These are phyloP conservation scores for Monilinia fructicola DNA, from an alignment of 2,329 filamentous ascomycete genomes.

Conservation along the genomic window DNA sequence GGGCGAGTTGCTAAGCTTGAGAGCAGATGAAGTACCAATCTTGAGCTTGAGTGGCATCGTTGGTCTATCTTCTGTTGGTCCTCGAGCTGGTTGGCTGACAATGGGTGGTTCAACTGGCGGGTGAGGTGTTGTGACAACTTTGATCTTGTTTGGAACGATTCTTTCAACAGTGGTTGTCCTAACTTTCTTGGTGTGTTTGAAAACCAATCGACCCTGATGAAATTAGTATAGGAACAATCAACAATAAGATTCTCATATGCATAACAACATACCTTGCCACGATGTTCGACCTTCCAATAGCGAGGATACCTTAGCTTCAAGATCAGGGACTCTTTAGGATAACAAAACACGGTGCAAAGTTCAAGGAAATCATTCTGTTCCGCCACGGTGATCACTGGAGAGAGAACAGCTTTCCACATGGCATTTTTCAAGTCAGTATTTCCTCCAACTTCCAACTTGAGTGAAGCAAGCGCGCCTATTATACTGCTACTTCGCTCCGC, in stretches of 20 bases:
- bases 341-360: slow-evolving; percentile 52
- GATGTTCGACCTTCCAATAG: slow-evolving; percentile 46
- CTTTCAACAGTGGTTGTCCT: slow-evolving; percentile 30
- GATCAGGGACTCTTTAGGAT: slow-evolving; percentile 48
- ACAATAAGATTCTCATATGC: not conserved
- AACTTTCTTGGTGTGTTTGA: slow-evolving; percentile 37
- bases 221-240: slow-evolving; percentile 21
- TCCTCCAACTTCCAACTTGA: slow-evolving; percentile 50
- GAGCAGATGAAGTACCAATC: slow-evolving; percentile 7
- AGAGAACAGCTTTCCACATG: slow-evolving; percentile 52
- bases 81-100: not conserved
- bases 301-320: slow-evolving; percentile 50
- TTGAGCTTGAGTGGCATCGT: slow-evolving; percentile 20
- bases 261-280: slow-evolving; percentile 41
- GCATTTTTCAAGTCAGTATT: slow-evolving; percentile 48
- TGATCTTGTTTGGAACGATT: slow-evolving; percentile 9
- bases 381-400: slow-evolving; percentile 47
- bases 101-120: slow-evolving; percentile 12
- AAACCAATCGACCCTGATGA: slow-evolving; percentile 36
- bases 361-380: slow-evolving; percentile 54
- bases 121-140: slow-evolving; percentile 9
- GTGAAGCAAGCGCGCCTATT: slow-evolving; percentile 47
- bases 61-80: slow-evolving; percentile 9
- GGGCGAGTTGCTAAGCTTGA: not conserved
- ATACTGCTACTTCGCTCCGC: slow-evolving; percentile 52